A percentile compares a stretch with the other conserved stretches of the same genome.
Conservation (phyloP, 306 rosid species). For the Oxytropis ochrocephala region DNA sequence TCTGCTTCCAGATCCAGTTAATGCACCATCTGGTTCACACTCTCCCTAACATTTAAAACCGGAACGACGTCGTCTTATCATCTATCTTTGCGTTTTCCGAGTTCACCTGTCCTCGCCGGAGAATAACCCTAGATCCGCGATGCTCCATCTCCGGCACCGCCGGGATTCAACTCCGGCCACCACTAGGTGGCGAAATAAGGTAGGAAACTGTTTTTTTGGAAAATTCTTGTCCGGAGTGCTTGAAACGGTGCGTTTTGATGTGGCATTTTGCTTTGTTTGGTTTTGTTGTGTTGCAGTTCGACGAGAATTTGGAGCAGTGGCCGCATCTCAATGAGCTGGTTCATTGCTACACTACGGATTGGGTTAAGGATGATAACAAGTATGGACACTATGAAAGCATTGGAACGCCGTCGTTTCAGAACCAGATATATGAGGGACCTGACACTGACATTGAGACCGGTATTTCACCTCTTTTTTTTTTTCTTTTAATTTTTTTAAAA, state of each 20-base stretch:
- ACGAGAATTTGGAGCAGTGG: constrained; percentile 98
- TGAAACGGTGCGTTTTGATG: not conserved
- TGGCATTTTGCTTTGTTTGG: not conserved
- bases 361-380: constrained; percentile 95
- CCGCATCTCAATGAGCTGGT: constrained; percentile 92
- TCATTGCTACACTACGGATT: constrained; percentile 93
- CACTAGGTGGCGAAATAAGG: constrained; percentile 90
- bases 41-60: constrained; percentile 13
- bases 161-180: constrained; percentile 84
- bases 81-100: not conserved
- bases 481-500: not conserved
- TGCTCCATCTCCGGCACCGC: constrained; percentile 93
- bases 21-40: constrained; percentile 23
- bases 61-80: not conserved
- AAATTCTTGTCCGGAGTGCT: not conserved
- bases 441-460: constrained; percentile 98
- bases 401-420: constrained; percentile 58
- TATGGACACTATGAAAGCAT: constrained; percentile 83
- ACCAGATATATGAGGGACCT: constrained; percentile 95
- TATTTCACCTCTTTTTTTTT: constrained; percentile 1
- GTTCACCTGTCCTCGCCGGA: not conserved
- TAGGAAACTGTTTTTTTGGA: not conserved
- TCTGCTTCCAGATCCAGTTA: constrained; percentile 62
- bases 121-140: constrained; percentile 86
- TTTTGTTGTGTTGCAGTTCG: constrained; percentile 41